Base-by-base conservation (phyloP, 768 basidiomycete genomes). In the Coprinopsis strossmayeri region DNA sequence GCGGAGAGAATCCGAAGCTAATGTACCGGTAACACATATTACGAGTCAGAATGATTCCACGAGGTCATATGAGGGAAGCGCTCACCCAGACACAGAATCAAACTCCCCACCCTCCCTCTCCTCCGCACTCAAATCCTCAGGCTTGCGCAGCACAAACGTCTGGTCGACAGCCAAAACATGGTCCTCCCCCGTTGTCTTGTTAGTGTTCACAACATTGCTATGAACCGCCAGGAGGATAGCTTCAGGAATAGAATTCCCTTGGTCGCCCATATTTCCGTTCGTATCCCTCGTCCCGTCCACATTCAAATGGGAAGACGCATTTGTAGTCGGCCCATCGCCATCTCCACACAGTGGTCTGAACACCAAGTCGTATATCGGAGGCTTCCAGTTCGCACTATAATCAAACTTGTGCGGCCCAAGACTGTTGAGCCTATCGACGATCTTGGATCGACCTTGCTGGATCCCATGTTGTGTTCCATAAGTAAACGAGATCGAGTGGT, bases 111-210 rank as follows among this genome's bases (percentile, higher is more conserved):
- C 12, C 18, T 42, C 41, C 41, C 24, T 21, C 25, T 25, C 41
- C 17, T 27, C 18, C 21, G n/a, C 46, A 11, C 17, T 13, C 20
- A 38, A 39, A 41, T 41, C 37, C 23, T 48, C 38, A 15, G 47
- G 47, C 26, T 20, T 26, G 25, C 49, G 24, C 13, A 50, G 27
- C 34, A 50, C 34, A 37, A 50, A 45, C 4, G n/a, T 45, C 42
- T 50, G 49, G 26, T 50, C 34, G 1, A 50, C 49, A 35, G 30
- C 34, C 11, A 50, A n/a, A 28, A 50, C 26, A 38, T 50, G 49
- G 42, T 45, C 49, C 21, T 13, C 10, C 30, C 15, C 43, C 42
- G 32, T 25, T 23, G 11, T 18, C 3, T 4, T 26, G 10, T 34
- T 25, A 5, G 42, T 21, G 23, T 49, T 15, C 40, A 50, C 42